Percentiles rank a stretch among this genome's conserved stretches.
Conservation (phyloP, 495 filamentous ascomycete genomes). For the Penicillium goetzii region DNA sequence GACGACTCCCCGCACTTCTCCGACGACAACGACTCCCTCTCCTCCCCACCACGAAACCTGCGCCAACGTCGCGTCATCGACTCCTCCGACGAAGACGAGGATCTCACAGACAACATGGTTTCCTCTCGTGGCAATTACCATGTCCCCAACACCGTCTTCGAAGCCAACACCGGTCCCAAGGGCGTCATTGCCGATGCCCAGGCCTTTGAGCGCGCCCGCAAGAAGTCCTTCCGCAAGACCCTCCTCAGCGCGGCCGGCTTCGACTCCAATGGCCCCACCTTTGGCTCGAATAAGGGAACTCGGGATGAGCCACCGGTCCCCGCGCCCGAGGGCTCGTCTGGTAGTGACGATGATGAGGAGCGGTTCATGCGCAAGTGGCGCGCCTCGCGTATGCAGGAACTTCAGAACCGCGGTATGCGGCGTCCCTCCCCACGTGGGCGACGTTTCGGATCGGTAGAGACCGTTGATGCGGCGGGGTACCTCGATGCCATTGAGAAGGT, state of each 20-base stretch:
- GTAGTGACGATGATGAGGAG: slow-evolving; percentile 71
- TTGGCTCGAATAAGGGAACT: slow-evolving; percentile 31
- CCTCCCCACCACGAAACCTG: slow-evolving; percentile 59
- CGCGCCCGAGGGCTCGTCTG: slow-evolving; percentile 36
- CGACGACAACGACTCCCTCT: slow-evolving; percentile 55
- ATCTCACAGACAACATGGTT: slow-evolving; percentile 44
- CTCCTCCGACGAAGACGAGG: slow-evolving; percentile 54
- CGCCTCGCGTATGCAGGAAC: slow-evolving; percentile 72
- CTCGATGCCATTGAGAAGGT: slow-evolving; percentile 94
- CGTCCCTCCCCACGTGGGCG: slow-evolving; percentile 70
- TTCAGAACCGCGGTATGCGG: slow-evolving; percentile 61
- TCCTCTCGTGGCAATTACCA: slow-evolving; percentile 50
- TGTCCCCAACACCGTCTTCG: slow-evolving; percentile 64
- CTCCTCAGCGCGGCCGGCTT: slow-evolving; percentile 43
- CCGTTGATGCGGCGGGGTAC: slow-evolving; percentile 88
- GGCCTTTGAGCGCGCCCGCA: slow-evolving; percentile 82
- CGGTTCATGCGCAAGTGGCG: slow-evolving; percentile 85
- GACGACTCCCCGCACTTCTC: slow-evolving; percentile 54
- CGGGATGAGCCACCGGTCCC: slow-evolving; percentile 47
- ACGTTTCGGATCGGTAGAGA: slow-evolving; percentile 75
- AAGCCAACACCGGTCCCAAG: slow-evolving; percentile 93
- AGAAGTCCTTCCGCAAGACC: slow-evolving; percentile 60
- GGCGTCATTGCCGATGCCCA: slow-evolving; percentile 96
- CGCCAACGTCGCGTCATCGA: slow-evolving; percentile 42
- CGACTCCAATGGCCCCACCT: slow-evolving; percentile 31